Evolutionary conservation across 305 asterid genomes (phyloP).

Genomic region (Caryopteris hybrid): DNA sequence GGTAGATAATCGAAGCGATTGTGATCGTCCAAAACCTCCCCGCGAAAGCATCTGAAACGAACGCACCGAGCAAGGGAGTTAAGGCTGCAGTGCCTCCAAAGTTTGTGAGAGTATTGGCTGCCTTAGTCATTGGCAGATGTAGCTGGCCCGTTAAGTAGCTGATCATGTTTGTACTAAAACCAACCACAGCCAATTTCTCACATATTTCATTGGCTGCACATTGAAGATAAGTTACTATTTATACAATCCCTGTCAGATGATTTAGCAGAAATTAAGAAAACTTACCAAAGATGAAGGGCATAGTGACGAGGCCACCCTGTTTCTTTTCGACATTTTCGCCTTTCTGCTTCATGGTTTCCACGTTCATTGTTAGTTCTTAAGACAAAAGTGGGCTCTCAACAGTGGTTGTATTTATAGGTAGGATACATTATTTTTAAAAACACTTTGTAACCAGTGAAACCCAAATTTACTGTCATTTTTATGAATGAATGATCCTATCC

Average conservation of each 20-base stretch:
- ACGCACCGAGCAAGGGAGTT: conserved; percentile 60
- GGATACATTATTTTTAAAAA: too few species aligned
- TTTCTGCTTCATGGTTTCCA: conserved; percentile 33
- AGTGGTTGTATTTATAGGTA: conserved; percentile 32
- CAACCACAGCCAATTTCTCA: conserved; percentile 87
- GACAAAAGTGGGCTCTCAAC: conserved; percentile 10
- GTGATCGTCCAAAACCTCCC: conserved; percentile 75
- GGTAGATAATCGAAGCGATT: conserved; percentile 45
- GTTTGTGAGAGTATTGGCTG: conserved; percentile 67
- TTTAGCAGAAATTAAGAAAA: background rate
- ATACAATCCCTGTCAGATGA: too few species aligned
- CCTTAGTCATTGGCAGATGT: conserved; percentile 63
- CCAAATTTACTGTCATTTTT: conserved; percentile 11
- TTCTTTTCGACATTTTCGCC: conserved; percentile 25
- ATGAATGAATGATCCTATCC: background rate
- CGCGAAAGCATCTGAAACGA: conserved; percentile 53
- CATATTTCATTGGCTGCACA: conserved; percentile 58
- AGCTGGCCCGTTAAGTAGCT: conserved; percentile 70
- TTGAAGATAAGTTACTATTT: too few species aligned
- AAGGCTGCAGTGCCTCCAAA: conserved; percentile 67
- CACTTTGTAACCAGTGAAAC: too few species aligned
- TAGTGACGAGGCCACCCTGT: conserved; percentile 77
- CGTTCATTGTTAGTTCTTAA: conserved; percentile 5
- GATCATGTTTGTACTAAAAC: conserved; percentile 69
- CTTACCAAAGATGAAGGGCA: conserved; percentile 96